Conservation (phyloP, 495 filamentous ascomycete species). For the Tuber indicum region DNA sequence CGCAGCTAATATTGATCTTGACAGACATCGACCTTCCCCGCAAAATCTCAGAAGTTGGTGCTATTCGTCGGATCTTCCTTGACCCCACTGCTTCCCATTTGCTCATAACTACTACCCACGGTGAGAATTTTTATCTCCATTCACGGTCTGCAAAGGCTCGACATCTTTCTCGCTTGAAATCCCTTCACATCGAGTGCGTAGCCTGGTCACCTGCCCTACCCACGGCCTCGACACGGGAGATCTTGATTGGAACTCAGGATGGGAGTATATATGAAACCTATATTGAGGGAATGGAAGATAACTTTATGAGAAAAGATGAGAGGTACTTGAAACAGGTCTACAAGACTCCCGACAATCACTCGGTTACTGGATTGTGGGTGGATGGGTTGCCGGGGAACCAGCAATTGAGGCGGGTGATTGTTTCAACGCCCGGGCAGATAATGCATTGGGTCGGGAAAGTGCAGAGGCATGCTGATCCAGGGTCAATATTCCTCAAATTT, state of each 20-base stretch:
- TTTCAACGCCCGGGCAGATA: constrained; percentile 67
- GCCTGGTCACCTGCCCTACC: constrained; percentile 97
- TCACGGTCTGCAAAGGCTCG: constrained; percentile 86
- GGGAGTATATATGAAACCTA: constrained; percentile 94
- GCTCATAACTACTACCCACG: constrained; percentile 79
- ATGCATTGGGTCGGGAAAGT: constrained; percentile 72
- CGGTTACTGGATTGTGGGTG: constrained; percentile 73
- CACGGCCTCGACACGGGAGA: constrained; percentile 88
- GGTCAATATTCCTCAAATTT: constrained; percentile 73
- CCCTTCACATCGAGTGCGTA: constrained; percentile 77
- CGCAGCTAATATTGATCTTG: constrained; percentile 7
- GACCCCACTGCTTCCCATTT: constrained; percentile 94
- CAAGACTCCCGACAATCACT: constrained; percentile 65
- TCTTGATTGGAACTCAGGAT: constrained; percentile 84
- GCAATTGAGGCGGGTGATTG: constrained; percentile 67
- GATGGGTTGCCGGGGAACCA: constrained; percentile 58
- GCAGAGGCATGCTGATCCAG: constrained; percentile 68
- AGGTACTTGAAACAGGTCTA: constrained; percentile 78
- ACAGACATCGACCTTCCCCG: constrained; percentile 95
- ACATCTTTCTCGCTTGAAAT: constrained; percentile 71
- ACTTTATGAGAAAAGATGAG: constrained; percentile 87
- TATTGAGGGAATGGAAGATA: constrained; percentile 81
- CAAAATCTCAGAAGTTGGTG: constrained; percentile 78
- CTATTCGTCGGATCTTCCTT: constrained; percentile 92
- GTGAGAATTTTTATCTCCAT: constrained; percentile 97